These are phyloP conservation scores for Centella asiatica DNA, from an alignment of 129 eudicot genomes.

Conservation along the genomic window DNA sequence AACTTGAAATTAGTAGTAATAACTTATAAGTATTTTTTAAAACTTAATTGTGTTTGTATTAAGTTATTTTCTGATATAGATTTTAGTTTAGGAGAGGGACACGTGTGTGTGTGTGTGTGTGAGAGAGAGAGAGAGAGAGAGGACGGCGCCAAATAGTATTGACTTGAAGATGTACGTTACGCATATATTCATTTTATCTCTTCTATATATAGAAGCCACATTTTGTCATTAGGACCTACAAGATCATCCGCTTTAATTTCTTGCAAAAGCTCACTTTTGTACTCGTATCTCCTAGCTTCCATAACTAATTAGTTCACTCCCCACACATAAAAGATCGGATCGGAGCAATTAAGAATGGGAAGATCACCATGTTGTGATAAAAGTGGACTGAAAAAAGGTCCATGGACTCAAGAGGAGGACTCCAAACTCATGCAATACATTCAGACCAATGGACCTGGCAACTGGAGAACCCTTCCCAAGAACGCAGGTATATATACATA, in stretches of 20 bases:
- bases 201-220: constrained; percentile 19
- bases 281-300: neutral
- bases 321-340: neutral
- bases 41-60: too few relatives aligned
- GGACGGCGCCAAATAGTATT: constrained; percentile 73
- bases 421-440: constrained; percentile 47
- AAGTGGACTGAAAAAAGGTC: constrained; percentile 69
- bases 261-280: constrained; percentile 12
- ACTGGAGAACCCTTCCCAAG: constrained; percentile 70
- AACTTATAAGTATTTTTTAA: too few relatives aligned
- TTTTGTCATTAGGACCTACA: constrained; percentile 33
- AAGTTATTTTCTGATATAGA: too few relatives aligned
- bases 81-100: too few relatives aligned
- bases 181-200: constrained; percentile 8
- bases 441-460: constrained; percentile 53
- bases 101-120: neutral
- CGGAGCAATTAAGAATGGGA: constrained; percentile 38
- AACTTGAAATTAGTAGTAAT: too few relatives aligned
- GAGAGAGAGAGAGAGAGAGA: constrained; percentile 1
- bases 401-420: constrained; percentile 74
- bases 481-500: constrained; percentile 39
- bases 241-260: constrained; percentile 13
- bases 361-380: constrained; percentile 72
- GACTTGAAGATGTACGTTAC: too few relatives aligned
- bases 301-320: neutral